phyloP scores from a whole-genome alignment of 2,329 filamentous ascomycete genomes.

The Drechslerella coelobrocha region DNA sequence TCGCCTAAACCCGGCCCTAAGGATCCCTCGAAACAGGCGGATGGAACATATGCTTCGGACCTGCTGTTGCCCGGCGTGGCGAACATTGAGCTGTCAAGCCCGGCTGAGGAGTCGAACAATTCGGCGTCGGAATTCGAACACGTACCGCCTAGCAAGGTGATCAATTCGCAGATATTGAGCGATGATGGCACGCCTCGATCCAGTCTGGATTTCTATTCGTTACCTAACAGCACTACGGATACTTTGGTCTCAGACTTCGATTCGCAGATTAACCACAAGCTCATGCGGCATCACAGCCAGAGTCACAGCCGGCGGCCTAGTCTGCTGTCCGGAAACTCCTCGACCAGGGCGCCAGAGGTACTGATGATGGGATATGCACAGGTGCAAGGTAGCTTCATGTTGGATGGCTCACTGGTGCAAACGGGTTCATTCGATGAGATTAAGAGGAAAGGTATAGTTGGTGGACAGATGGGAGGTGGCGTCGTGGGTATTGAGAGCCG shows the following conservation, averaged over 20 bases:
- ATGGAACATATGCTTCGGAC: slow-evolving; percentile 53
- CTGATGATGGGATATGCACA: slow-evolving; percentile 99
- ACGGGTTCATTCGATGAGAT: slow-evolving; percentile 91
- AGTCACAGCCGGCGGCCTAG: slow-evolving; percentile 56
- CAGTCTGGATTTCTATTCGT: slow-evolving; percentile 91
- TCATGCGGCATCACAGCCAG: slow-evolving; percentile 62
- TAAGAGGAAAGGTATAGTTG: slow-evolving; percentile 89
- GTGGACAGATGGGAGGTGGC: slow-evolving; percentile 79
- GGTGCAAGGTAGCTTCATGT: slow-evolving; percentile 85
- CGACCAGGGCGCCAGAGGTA: slow-evolving; percentile 70
- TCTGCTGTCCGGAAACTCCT: slow-evolving; percentile 52
- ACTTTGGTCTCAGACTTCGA: slow-evolving; percentile 89
- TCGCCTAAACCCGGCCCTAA: slow-evolving; percentile 55
- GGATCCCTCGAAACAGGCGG: slow-evolving; percentile 52
- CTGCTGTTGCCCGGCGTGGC: slow-evolving; percentile 51
- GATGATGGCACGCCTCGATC: slow-evolving; percentile 78
- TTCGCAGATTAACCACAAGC: slow-evolving; percentile 60
- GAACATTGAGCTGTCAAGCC: slow-evolving; percentile 56
- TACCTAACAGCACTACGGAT: slow-evolving; percentile 94
- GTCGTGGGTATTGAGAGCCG: slow-evolving; percentile 79
- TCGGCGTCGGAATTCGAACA: slow-evolving; percentile 55
- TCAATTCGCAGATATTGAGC: slow-evolving; percentile 69
- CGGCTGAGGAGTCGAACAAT: slow-evolving; percentile 59
- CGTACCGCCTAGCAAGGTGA: slow-evolving; percentile 51
- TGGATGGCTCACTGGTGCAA: slow-evolving; percentile 90